Evolutionary conservation across 768 basidiomycete species (phyloP), one percentile per base, ranked within the genome.

Genomic region (Phylloporus sp.): DNA sequence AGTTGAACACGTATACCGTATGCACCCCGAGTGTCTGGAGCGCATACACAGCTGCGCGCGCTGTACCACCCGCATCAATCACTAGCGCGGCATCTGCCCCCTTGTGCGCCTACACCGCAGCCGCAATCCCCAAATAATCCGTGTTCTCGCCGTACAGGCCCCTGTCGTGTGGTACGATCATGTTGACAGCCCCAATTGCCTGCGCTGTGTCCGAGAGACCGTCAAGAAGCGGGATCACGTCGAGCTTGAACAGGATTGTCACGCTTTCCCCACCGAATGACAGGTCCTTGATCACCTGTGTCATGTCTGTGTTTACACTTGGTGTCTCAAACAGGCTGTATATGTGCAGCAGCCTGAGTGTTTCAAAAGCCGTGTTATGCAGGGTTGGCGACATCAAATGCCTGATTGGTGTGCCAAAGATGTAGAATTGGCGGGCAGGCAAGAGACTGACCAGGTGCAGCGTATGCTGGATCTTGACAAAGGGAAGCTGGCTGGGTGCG

Each of bases 231-330:
- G 88, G 82, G 43, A 98, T 91, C 56, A 98, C 77, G 54, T 91
- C 88, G 34, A 95, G 74, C 71, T 99, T 99, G 76, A 86, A 85
- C 2, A 97, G 97, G 57, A 98, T 97, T 18, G 97, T 99, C 24
- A 98, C 93, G 5, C 90, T 92, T 15, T 94, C 97, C 0, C 97
- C 97, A 8, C 97, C 95, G 65, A 98, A 98, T 41, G 84, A 81
- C 2, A 81, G 77, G 4, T 79, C 73, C 1, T 74, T 68, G 18
- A 97, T 75, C 3, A 83, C 76, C 3, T 76, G 70, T 64, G 80
- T 80, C 61, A 95, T 76, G 56, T 80, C 77, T 13, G 85, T 79
- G 35, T 82, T 80, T 6, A 95, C 79, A 6, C 75, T 67, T 6
- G 73, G 64, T 0, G 89, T 88, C 72, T 98, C 91, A 29, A 91